Conservation (phyloP, 495 filamentous ascomycete genomes). For the Pseudoneurospora amorphoporcata region DNA sequence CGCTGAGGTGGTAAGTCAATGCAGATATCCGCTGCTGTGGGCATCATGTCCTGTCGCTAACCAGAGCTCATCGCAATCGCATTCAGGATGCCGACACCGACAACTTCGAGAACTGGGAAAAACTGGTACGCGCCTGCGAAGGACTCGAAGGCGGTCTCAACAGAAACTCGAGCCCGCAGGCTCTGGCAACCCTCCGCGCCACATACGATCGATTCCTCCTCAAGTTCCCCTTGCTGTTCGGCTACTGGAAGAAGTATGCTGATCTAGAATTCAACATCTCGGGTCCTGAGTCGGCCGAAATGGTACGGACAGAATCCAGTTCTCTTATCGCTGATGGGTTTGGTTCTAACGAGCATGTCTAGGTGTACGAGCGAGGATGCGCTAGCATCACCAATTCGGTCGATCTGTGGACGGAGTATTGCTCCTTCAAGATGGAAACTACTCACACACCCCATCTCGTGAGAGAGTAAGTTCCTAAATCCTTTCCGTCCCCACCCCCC, state of each 20-base stretch:
- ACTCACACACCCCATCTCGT: slow-evolving; percentile 89
- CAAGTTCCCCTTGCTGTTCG: slow-evolving; percentile 92
- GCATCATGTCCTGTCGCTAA: not conserved
- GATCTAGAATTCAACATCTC: slow-evolving; percentile 95
- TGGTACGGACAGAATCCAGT: slow-evolving; percentile 47
- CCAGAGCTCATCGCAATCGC: not conserved
- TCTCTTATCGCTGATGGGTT: not conserved
- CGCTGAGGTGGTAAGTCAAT: slow-evolving; percentile 62
- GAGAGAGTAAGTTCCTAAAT: slow-evolving; percentile 91
- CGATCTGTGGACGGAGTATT: slow-evolving; percentile 95
- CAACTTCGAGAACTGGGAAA: slow-evolving; percentile 92
- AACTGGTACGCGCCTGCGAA: slow-evolving; percentile 73
- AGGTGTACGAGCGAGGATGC: slow-evolving; percentile 93
- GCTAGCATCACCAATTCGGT: slow-evolving; percentile 89
- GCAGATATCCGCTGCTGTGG: not conserved
- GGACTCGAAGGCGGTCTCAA: slow-evolving; percentile 86
- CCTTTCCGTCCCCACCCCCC: slow-evolving; percentile 51
- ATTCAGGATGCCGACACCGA: slow-evolving; percentile 64
- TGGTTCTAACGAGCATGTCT: slow-evolving; percentile 8
- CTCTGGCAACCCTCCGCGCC: slow-evolving; percentile 73
- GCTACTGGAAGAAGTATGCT: slow-evolving; percentile 99
- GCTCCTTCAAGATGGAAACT: slow-evolving; percentile 93
- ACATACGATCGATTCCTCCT: slow-evolving; percentile 88
- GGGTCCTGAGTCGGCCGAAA: slow-evolving; percentile 93
- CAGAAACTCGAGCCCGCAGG: slow-evolving; percentile 90